Evolutionary conservation across 306 rosid species (phyloP), one percentile per base, ranked within the genome.

Genomic region (Prinsepia uniflora): DNA sequence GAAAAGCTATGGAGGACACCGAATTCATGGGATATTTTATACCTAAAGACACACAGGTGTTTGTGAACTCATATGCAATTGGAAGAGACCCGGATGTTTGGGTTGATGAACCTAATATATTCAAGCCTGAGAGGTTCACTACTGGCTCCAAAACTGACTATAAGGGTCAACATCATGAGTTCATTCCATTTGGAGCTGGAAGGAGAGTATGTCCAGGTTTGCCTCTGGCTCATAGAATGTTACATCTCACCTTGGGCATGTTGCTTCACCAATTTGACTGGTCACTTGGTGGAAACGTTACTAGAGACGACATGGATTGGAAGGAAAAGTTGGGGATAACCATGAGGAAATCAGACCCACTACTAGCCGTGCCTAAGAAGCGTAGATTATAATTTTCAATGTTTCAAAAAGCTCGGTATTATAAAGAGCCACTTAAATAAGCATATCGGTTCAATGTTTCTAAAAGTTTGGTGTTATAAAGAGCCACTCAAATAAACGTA

Each of bases 41-140:
- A 24, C 93, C 93, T 17, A 78, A 77, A 71, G 75, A 79, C 60
- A 88, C 90, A 2, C 87, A 81, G 62, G 88, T 83, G 0, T 82
- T 85, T 18, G 88, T 85, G 57, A 83, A 85, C 43, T 73, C 83
- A 0, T 85, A 87, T 87, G 92, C 92, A 5, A 87, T 87, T 9
- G 92, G 92, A 4, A 82, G 87, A 81, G 89, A 87, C 73, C 78
- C 89, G 0, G 74, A 73, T 46, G 86, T 30, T 15, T 87, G 92
- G 92, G 18, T 49, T 15, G 76, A 76, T 0, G 80, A 87, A 0
- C 83, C 87, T 0, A 5, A 43, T 52, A 7, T 5, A 2, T 87
- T 85, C 68, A 83, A 83, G 13, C 92, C 92, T 0, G 83, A 85
- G 65, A 79, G 92, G 68, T 85, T 85, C 72, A 3, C 20, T 4